Conservation (phyloP, 2,329 filamentous ascomycete species). For the Aspergillus piperis region DNA sequence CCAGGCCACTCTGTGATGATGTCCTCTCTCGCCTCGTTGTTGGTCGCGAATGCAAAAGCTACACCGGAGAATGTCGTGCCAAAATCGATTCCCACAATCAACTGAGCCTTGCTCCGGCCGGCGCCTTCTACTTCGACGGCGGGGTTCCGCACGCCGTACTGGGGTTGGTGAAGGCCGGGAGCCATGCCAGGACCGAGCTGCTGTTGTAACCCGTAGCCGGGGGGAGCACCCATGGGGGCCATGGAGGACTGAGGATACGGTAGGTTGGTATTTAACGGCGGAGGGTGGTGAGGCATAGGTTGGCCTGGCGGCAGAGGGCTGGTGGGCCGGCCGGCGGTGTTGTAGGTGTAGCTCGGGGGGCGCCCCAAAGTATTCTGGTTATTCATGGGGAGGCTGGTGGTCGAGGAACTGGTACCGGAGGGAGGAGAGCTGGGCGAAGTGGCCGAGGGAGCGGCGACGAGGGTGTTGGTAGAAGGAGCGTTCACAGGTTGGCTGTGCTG, state of each 20-base stretch:
- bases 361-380: conserved; percentile 57
- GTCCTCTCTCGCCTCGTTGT: conserved; percentile 96
- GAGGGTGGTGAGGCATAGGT: conserved; percentile 47
- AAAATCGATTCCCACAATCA: conserved; percentile 99
- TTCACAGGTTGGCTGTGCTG: conserved; percentile 30
- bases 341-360: conserved; percentile 65
- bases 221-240: conserved; percentile 43
- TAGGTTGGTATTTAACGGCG: conserved; percentile 58
- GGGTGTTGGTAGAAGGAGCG: conserved; percentile 32
- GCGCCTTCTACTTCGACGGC: conserved; percentile 77
- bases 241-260: conserved; percentile 49
- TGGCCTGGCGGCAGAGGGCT: conserved; percentile 54
- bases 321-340: conserved; percentile 53
- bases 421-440: conserved; percentile 39
- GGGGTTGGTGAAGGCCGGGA: conserved; percentile 27
- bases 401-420: conserved; percentile 47
- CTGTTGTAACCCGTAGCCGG: conserved; percentile 48
- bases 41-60: conserved; percentile 88
- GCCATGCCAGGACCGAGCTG: conserved; percentile 32
- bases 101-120: conserved; percentile 87
- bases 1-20: conserved; percentile 99
- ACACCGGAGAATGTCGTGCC: conserved; percentile 98
- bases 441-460: conserved; percentile 38
- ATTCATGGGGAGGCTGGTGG: conserved; percentile 59
- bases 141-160: conserved; percentile 36